A percentile compares a stretch with the other conserved stretches of the same genome.
Conservation (phyloP, 345 rosid genomes). For the Toxicodendron radicans region DNA sequence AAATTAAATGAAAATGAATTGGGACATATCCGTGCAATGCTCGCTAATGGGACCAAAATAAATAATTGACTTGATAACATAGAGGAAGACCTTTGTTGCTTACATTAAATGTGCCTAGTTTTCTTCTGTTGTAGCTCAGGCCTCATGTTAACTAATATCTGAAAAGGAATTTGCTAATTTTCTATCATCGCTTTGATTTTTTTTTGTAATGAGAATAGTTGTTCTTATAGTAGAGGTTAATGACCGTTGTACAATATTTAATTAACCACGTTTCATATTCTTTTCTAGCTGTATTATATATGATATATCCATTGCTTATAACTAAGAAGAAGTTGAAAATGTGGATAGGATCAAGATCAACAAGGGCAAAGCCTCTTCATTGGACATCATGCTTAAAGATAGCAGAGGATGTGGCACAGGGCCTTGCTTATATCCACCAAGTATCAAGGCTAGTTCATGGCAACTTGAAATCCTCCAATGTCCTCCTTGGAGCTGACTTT, state of each 20-base stretch:
- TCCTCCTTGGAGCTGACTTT: conserved; percentile 86
- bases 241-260: not conserved
- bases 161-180: too few species aligned
- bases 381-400: conserved; percentile 98
- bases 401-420: conserved; percentile 94
- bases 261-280: not conserved
- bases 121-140: not conserved
- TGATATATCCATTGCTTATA: not conserved
- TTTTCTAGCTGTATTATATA: too few species aligned
- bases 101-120: not conserved
- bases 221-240: not conserved
- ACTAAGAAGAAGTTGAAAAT: conserved; percentile 9
- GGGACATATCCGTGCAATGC: not conserved
- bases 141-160: too few species aligned
- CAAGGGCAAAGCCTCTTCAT: conserved; percentile 85
- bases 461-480: conserved; percentile 81
- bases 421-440: conserved; percentile 89
- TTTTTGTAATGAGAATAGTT: not conserved
- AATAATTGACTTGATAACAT: not conserved
- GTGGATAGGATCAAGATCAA: conserved; percentile 74
- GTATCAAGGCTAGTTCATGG: conserved; percentile 77
- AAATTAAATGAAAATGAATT: not conserved
- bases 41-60: not conserved
- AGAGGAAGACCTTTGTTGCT: not conserved
- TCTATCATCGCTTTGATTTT: too few species aligned